phyloP scores from a whole-genome alignment of 305 asterid species.

The Rubia peregrina region DNA sequence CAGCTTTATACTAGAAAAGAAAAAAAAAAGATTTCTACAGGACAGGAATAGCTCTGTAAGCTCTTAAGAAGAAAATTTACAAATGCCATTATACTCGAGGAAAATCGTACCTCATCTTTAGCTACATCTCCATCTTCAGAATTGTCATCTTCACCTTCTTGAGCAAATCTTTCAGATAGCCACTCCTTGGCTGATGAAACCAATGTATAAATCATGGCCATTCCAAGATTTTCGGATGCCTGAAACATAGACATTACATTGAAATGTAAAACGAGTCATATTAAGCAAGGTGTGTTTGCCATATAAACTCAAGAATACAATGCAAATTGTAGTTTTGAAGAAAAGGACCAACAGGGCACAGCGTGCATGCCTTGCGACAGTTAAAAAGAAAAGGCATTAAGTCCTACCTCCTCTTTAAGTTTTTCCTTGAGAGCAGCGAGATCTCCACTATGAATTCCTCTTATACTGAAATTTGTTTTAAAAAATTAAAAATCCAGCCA shows the following conservation, averaged over 20 bases:
- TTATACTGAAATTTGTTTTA: conserved; percentile 44
- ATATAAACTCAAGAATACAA: background rate
- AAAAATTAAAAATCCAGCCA: conserved; percentile 9
- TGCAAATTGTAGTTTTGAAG: background rate
- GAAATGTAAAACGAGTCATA: background rate
- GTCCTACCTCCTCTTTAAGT: conserved; percentile 75
- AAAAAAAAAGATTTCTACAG: background rate
- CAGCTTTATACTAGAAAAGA: background rate
- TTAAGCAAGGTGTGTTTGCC: background rate
- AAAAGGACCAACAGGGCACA: background rate
- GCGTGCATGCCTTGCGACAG: background rate
- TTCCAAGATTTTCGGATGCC: conserved; percentile 90
- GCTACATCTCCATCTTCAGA: conserved; percentile 47
- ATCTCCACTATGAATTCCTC: conserved; percentile 66
- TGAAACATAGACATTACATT: conserved; percentile 19
- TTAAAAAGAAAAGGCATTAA: conserved; percentile 13
- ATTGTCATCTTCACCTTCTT: conserved; percentile 49
- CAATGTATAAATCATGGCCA: conserved; percentile 96
- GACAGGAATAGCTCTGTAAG: background rate
- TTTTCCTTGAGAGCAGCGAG: conserved; percentile 65
- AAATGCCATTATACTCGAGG: background rate
- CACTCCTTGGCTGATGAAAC: conserved; percentile 92
- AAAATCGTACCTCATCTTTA: conserved; percentile 66
- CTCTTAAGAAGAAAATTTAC: background rate
- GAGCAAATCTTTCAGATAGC: conserved; percentile 85